Percentiles rank a stretch among this genome's conserved stretches.
These are phyloP conservation scores for Seiridium cupressi DNA, from an alignment of 2,329 filamentous ascomycete genomes.

Conservation along the genomic window DNA sequence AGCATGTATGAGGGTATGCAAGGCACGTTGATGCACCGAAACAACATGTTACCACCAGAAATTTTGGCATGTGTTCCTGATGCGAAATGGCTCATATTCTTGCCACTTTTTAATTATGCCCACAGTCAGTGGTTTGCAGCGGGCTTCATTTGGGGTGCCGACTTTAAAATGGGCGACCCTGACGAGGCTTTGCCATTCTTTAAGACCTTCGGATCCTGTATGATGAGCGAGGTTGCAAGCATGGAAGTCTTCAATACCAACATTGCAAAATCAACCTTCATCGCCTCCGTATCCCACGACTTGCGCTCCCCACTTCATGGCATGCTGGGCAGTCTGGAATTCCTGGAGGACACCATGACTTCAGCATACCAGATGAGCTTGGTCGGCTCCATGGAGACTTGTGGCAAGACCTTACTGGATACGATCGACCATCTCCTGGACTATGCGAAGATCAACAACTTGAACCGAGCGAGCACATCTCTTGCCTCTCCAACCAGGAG, in stretches of 20 bases:
- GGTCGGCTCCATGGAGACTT: slow-evolving; percentile 48
- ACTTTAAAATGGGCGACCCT: slow-evolving; percentile 18
- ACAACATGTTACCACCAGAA: slow-evolving; percentile 19
- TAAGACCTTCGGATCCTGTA: slow-evolving; percentile 48
- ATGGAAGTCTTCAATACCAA: slow-evolving; percentile 34
- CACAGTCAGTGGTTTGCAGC: slow-evolving; percentile 23
- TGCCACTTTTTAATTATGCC: slow-evolving; percentile 33
- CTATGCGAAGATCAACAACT: slow-evolving; percentile 51
- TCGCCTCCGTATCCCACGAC: slow-evolving; percentile 60
- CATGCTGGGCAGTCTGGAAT: slow-evolving; percentile 51
- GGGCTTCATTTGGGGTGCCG: slow-evolving; percentile 3
- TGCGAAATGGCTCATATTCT: slow-evolving; percentile 31
- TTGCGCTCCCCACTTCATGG: slow-evolving; percentile 61
- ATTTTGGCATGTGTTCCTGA: slow-evolving; percentile 31
- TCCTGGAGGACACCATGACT: slow-evolving; percentile 50
- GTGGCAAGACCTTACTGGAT: slow-evolving; percentile 49
- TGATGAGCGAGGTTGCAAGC: slow-evolving; percentile 55
- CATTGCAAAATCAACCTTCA: slow-evolving; percentile 53
- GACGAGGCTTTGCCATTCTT: slow-evolving; percentile 40
- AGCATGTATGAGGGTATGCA: not conserved
- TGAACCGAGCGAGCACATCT: slow-evolving; percentile 4
- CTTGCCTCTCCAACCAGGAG: not conserved
- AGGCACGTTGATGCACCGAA: not conserved
- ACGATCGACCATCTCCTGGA: slow-evolving; percentile 53
- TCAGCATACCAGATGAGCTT: slow-evolving; percentile 44